Base-by-base conservation (phyloP, 2,329 filamentous ascomycete genomes). In the Alternaria novae-zelandiae region DNA sequence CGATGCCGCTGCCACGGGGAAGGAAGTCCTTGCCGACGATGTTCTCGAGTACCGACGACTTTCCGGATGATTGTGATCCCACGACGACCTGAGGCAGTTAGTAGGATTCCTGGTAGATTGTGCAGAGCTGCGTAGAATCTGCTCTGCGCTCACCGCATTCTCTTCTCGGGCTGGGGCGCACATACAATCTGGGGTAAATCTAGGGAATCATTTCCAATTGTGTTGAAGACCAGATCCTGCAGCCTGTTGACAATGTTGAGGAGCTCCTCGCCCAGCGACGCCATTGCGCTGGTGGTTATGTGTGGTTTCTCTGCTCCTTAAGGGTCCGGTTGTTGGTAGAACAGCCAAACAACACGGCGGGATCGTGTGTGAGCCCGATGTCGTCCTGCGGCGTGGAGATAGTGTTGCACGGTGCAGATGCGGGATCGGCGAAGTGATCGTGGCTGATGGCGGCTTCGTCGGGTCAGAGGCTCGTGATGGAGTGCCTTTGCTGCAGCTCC, bases 141-240 rank as follows among this genome's bases (percentile, higher is more conserved):
- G 61, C 61, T 63, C 65, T 65, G 54, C 57, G 61, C 58, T 63
- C 61, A 60, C 61, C 61, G 61, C 61, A 63, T 56, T 49, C 60
- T 50, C 51, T 63, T 49, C 66, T 59, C 63, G 49, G 54, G 53
- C 53, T 61, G 50, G 56, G 58, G 68, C 56, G 78, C 88, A 97
- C 96, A 85, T 90, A 97, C 96, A 87, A 99, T 99, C 84, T 99
- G 96, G 63, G 96, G 96, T 61, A 99, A 86, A 83, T 99, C 96
- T 65, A 99, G 88, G 57, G 95, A 98, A 82, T 99, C 96, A 85
- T 94, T 98, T 82, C 96, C 96, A 82, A 99, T 99, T 72, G 96
- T 99, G 84, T 99, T 99, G 86, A 99, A 99, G 78, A 99, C 96
- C 78, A 99, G 84, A 82, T 98, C 96, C 83, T 99, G 96, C 77